Base-by-base conservation (phyloP, 441 rosid species). In the Euphorbia schlechtendalii region DNA sequence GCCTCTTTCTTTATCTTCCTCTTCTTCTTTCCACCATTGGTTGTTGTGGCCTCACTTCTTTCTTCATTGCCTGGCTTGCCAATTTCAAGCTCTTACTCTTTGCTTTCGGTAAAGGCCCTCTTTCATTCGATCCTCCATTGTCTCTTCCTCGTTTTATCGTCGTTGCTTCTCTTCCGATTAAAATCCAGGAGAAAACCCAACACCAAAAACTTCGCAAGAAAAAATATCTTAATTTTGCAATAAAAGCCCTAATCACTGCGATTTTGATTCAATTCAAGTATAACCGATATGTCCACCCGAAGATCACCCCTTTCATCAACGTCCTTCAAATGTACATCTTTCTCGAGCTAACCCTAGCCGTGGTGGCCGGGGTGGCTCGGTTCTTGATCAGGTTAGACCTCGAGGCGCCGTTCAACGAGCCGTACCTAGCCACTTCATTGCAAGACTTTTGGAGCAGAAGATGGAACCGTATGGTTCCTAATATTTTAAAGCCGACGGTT, bases 381-480 rank as follows among this genome's bases (percentile, higher is more conserved):
- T 65, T 59, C 65, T n/a, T 83, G 6, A 52, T 78, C 0, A 78
- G 83, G 4, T 49, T 73, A 3, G 87, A 81, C 56, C 61, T 86
- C 2, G 90, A 86, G 61, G 86, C 85, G 9, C 90, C 76, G 62
- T 88, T 82, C 72, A 71, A 88, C 27, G 82, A 84, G 60, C 97
- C 94, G 0, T 86, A 85, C 78, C 69, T 85, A 15, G 59, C 90
- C 55, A 83, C 96, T 40, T 88, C 96, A 1, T 72, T 91, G 2
- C 98, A 92, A 17, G 93, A 92, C 78, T 92, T 89, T 28, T 92
- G 96, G 96, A 82, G 96, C 40, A 81, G 76, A 0, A 74, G 98
- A 63, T 92, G 98, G 98, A 92, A 89, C 74, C 82, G 86, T 27
- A 71, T 77, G 79, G n/a, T n/a, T n/a, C n/a, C n/a, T n/a, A n/a